Evolutionary conservation across 2,329 filamentous ascomycete species (phyloP).

Genomic region (Fusarium stilboides): DNA sequence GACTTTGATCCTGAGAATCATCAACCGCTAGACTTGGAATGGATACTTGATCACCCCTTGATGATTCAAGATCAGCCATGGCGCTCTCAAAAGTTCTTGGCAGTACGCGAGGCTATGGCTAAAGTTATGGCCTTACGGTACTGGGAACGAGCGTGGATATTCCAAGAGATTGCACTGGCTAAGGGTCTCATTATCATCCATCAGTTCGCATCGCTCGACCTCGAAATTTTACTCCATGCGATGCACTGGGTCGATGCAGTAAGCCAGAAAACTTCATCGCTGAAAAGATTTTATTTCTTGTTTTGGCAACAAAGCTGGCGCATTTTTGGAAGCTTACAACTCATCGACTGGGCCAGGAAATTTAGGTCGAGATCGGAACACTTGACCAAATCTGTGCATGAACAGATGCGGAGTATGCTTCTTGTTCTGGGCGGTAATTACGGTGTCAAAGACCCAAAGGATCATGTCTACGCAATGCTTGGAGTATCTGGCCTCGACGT

Average conservation of each 20-base stretch:
- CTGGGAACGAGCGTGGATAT: slow-evolving; percentile 17
- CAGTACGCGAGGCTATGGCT: not conserved
- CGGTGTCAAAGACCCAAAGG: not conserved
- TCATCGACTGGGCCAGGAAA: not conserved
- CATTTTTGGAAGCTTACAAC: not conserved
- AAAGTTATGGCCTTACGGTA: not conserved
- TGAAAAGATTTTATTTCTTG: not conserved
- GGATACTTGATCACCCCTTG: not conserved
- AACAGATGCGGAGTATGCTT: accelerated
- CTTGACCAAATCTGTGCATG: accelerated
- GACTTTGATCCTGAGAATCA: too few relatives aligned
- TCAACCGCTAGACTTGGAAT: not conserved
- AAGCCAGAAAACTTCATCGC: not conserved
- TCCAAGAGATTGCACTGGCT: slow-evolving; percentile 12
- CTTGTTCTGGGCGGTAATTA: not conserved
- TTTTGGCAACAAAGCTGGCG: not conserved
- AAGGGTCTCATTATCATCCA: not conserved
- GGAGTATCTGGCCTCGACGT: not conserved
- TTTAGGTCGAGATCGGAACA: accelerated
- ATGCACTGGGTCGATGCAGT: not conserved
- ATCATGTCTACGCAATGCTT: slow-evolving; percentile 14
- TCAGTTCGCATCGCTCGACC: not conserved
- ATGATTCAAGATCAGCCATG: not conserved
- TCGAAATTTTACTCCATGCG: not conserved
- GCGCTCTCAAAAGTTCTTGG: not conserved